Evolutionary conservation across 2,329 filamentous ascomycete genomes (phyloP), one percentile per base, ranked within the genome.

Genomic region (Calonectria montana): DNA sequence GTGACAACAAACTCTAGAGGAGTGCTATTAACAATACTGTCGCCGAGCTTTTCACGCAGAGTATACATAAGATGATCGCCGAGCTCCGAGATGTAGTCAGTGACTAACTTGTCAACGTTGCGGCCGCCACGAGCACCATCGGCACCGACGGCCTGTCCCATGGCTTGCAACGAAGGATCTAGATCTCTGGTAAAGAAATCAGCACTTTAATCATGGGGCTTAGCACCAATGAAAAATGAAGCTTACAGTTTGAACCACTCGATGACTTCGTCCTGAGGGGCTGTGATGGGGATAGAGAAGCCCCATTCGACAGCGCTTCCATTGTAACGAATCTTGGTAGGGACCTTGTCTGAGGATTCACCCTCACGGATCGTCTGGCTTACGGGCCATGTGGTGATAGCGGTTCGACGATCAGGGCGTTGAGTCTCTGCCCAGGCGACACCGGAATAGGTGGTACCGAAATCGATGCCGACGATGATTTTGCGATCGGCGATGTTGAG

Each of bases 401-500:
- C 77, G 6, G 79, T 79, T 12, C 81, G 79, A 48, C 82, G 79
- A 37, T 85, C 82, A 3, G 82, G 80, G 3, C 80, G 79, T 61
- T 83, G 80, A 2, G 84, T 85, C 73, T 86, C 82, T 25, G 84
- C 85, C 85, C 86, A 89, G 13, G 86, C 86, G 7, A 89, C 82
- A 47, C 87, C 87, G 3, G 87, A 88, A 74, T 86, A 89, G 0
- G 87, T 90, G 18, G 88, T 89, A 13, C 88, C 88, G 70, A 89
- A 89, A 74, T 89, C 88, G 69, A 89, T 86, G 25, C 85, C 86
- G 65, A 88, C 82, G 39, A 88, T 85, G 76, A 88, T 83, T 74
- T 83, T 86, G 66, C 83, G 82, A 27, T 83, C 82, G 29, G 73
- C 76, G 31, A 79, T 80, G 48, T 77, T 78, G 61, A 84, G 78